phyloP scores from a whole-genome alignment of 148 eudicot genomes.

The Vaccinium myrtillus region DNA sequence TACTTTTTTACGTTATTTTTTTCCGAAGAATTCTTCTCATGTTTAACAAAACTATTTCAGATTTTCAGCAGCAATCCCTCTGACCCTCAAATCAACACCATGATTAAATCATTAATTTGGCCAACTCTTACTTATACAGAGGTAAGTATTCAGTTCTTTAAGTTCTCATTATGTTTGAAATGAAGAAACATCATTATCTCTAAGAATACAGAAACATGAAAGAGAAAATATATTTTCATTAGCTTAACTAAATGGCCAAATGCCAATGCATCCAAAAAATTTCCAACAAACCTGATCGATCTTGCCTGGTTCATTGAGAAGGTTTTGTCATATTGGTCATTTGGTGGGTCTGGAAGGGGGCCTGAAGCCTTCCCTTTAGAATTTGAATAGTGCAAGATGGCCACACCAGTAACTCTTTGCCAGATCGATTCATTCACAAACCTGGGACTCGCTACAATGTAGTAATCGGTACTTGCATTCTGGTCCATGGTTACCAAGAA shows the following conservation, averaged over 20 bases:
- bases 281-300: constrained; percentile 75
- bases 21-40: background rate
- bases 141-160: background rate
- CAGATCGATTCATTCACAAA: constrained; percentile 75
- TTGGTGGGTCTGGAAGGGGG: constrained; percentile 91
- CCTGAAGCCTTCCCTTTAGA: constrained; percentile 94
- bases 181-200: background rate
- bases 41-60: background rate
- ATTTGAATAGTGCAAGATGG: constrained; percentile 72
- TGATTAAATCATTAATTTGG: background rate
- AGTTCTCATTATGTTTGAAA: constrained; percentile 4
- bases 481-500: constrained; percentile 91
- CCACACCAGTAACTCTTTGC: constrained; percentile 94
- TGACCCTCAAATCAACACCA: background rate
- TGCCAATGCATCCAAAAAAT: background rate
- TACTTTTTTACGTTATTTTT: background rate
- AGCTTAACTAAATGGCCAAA: background rate
- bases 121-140: background rate
- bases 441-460: constrained; percentile 92
- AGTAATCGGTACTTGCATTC: constrained; percentile 94
- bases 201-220: background rate
- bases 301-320: constrained; percentile 98
- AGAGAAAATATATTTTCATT: background rate
- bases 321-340: constrained; percentile 85
- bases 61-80: background rate